A percentile compares a stretch with the other conserved stretches of the same genome.
Conservation (phyloP, 371 early-diverging fungal genomes). For the Chytridium lagenaria region DNA sequence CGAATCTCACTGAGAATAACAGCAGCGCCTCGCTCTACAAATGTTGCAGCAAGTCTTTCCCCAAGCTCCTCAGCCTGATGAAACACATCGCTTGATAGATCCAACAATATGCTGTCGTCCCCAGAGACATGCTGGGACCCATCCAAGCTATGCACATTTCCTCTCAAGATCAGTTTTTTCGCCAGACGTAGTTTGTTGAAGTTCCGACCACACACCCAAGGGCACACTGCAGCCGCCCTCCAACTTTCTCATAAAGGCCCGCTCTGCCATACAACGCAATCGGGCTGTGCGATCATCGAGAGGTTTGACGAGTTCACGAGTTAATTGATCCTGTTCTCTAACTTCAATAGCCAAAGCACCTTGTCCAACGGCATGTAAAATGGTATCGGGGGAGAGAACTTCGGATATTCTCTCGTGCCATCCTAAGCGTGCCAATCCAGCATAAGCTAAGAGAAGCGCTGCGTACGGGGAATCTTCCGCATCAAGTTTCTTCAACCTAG, state of each 20-base stretch:
- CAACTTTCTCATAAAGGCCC: conserved; percentile 85
- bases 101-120: neutral
- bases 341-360: conserved; percentile 92
- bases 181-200: neutral
- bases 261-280: conserved; percentile 79
- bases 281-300: conserved; percentile 75
- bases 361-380: conserved; percentile 94
- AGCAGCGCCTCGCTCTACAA: conserved; percentile 32
- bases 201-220: conserved; percentile 81
- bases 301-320: conserved; percentile 54
- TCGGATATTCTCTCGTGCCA: conserved; percentile 75
- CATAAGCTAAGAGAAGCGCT: conserved; percentile 88
- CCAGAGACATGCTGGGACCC: conserved; percentile 28
- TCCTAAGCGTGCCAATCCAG: conserved; percentile 78
- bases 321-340: conserved; percentile 68
- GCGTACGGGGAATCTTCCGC: conserved; percentile 72
- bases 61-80: conserved; percentile 29
- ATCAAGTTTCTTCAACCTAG: conserved; percentile 80
- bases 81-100: neutral
- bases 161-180: neutral
- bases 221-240: conserved; percentile 98
- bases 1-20: conserved; percentile 34
- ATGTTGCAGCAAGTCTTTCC: conserved; percentile 19
- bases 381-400: conserved; percentile 62
- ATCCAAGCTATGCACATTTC: conserved; percentile 32